Base-by-base conservation (phyloP, 2,329 filamentous ascomycete species). In the Didymella segeticola region DNA sequence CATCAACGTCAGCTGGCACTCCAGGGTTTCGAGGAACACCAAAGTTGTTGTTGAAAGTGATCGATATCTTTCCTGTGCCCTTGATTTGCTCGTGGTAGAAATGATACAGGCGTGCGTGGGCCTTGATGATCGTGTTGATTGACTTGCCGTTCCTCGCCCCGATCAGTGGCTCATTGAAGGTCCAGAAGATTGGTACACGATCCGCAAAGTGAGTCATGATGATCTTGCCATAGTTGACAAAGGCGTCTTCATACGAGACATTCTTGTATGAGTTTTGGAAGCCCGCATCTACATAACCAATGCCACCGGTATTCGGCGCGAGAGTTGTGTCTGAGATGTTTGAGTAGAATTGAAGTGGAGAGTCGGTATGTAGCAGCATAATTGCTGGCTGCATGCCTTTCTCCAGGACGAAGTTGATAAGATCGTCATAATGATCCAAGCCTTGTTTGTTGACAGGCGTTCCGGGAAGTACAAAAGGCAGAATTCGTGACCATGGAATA, bases 51-150 rank as follows among this genome's bases (percentile, higher is more conserved):
- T 77, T 79, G 53, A 81, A 75, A 61, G 82, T 84, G 53, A 83
- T 64, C 0, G 78, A 76, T 7, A 85, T 75, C 48, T 78, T 78
- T 0, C 82, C 83, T 0, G 70, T 75, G 20, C 80, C 82, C 3
- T 79, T 75, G 26, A 86, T 73, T 19, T 82, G 79, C 7, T 84
- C 79, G 38, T 81, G 78, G 67, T 86, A 85, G 69, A 80, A 85
- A 63, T 79, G 68, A 34, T 78, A 80, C 0, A 82, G 74, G 19
- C 77, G 72, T 0, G 81, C 80, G 51, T 84, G 81, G 0, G 81
- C 74, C 51, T 79, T 79, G 48, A 70, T 61, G 3, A 70, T 60
- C 0, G 67, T 52, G 38, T 71, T 43, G 26, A 70, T 59, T 0
- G 56, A 83, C 58, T 75, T 74, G 2, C 77, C 76, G 43, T 78